These are phyloP conservation scores for Cronartium ribicola DNA, from an alignment of 1,284 basidiomycete genomes.

Conservation along the genomic window DNA sequence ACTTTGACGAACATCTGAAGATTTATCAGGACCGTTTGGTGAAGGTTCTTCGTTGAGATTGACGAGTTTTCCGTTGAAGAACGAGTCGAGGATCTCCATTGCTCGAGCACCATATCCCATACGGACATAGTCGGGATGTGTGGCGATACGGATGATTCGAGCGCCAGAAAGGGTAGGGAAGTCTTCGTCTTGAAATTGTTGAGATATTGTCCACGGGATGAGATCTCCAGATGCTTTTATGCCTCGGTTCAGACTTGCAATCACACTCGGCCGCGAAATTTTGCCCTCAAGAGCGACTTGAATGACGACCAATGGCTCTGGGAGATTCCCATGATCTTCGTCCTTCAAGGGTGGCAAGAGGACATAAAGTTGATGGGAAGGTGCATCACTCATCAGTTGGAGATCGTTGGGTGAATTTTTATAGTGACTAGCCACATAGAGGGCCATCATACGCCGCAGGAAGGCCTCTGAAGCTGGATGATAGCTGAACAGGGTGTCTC, in stretches of 20 bases:
- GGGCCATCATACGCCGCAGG: conserved; percentile 94
- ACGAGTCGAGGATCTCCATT: conserved; percentile 76
- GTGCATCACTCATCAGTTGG: conserved; percentile 92
- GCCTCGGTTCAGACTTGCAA: conserved; percentile 77
- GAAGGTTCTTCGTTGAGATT: conserved; percentile 68
- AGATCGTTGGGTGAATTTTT: conserved; percentile 99
- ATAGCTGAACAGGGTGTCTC: conserved; percentile 95
- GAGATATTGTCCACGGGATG: conserved; percentile 94
- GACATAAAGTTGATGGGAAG: conserved; percentile 94
- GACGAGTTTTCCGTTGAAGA: conserved; percentile 88
- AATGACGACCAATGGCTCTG: conserved; percentile 82
- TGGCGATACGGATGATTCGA: conserved; percentile 86
- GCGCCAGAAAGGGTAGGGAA: conserved; percentile 90
- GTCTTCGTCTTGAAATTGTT: conserved; percentile 86
- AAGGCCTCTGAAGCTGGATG: conserved; percentile 96
- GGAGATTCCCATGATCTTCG: conserved; percentile 69
- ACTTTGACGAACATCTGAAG: background rate
- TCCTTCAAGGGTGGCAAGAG: conserved; percentile 84
- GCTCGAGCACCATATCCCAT: conserved; percentile 98
- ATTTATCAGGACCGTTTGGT: background rate
- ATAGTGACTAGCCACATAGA: conserved; percentile 96
- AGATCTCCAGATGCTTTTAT: conserved; percentile 85
- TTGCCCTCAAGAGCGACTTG: conserved; percentile 87
- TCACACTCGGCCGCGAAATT: conserved; percentile 77
- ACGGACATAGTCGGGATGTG: conserved; percentile 89